Base-by-base conservation (phyloP, 371 early-diverging fungal species). In the Mucor circinelloides region DNA sequence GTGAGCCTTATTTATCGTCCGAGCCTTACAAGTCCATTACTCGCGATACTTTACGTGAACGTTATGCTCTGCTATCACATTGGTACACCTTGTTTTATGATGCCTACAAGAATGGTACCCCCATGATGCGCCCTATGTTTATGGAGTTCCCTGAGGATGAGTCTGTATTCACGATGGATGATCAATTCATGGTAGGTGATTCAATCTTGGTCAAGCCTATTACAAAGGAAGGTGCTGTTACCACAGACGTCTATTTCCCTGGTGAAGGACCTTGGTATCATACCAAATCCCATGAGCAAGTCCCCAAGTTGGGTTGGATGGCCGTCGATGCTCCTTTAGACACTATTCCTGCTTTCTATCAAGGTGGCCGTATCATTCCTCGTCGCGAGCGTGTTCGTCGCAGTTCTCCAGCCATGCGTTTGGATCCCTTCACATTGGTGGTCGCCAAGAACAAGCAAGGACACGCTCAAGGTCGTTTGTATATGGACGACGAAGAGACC, bases 1-100 rank as follows among this genome's bases (percentile, higher is more conserved):
- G 97, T 36, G 98, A 98, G 74, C 98, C 99, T 9, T 99, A 97
- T 92, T 73, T 98, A 31, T 89, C 93, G 76, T 95, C 93, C 19
- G 94, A 94, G 59, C 90, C 89, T 3, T 89, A 89, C 68, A 90
- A 90, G 9, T 64, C 74, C 1, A 83, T 85, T 61, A 91, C 94
- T 34, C 90, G 94, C 4, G 82, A 85, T 27, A 90, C 91, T 6
- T 73, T 97, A 23, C 81, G 91, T 23, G 78, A 83, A 40, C 88
- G 97, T 36, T 97, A 97, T 76, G 77, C 87, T 3, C 73, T 93
- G 2, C 66, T 97, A 58, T 93, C 95, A 15, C 91, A 89, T 74
- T 85, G 92, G 83, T 95, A 95, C 78, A 94, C 94, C 0, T 73
- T 94, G 44, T 94, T 94, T 71, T 84, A 81, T 56, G 91, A 95